A percentile compares a stretch with the other conserved stretches of the same genome.
phyloP scores from a whole-genome alignment of 2,329 filamentous ascomycete species.

The Davidsoniella neocaledoniae region DNA sequence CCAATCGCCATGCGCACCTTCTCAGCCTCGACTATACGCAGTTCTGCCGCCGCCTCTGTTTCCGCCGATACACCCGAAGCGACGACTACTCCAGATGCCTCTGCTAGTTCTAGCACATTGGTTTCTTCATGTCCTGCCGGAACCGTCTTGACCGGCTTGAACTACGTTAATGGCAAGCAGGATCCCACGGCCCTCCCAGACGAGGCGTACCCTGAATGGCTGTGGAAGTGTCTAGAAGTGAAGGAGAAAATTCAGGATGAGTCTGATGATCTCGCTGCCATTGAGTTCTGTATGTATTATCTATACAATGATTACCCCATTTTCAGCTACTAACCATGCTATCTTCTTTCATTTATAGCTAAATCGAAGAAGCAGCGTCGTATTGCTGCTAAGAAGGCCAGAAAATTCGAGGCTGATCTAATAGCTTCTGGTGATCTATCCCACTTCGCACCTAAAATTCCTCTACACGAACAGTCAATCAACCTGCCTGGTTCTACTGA shows the following conservation, averaged over 20 bases:
- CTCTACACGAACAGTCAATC: conserved; percentile 60
- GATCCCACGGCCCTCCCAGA: conserved; percentile 63
- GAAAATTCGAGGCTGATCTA: conserved; percentile 38
- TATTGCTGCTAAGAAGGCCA: conserved; percentile 48
- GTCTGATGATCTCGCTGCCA: conserved; percentile 41
- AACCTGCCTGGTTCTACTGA: conserved; percentile 44
- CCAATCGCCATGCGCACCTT: conserved; percentile 7
- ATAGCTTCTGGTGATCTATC: conserved; percentile 49
- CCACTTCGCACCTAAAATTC: conserved; percentile 50
- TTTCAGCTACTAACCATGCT: neutral
- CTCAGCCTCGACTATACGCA: conserved; percentile 4
- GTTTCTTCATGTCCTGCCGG: conserved; percentile 42
- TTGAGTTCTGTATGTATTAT: conserved; percentile 57
- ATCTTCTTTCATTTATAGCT: conserved; percentile 27
- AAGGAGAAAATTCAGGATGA: conserved; percentile 35
- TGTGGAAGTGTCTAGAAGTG: conserved; percentile 56
- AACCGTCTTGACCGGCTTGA: conserved; percentile 55
- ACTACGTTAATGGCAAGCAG: conserved; percentile 55
- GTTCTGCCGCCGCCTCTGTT: neutral
- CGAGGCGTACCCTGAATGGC: conserved; percentile 62
- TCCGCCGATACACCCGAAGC: neutral
- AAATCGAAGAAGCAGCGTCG: conserved; percentile 74
- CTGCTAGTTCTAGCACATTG: conserved; percentile 14
- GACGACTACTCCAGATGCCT: conserved; percentile 15
- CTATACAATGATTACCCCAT: neutral